phyloP scores from a whole-genome alignment of 2,329 filamentous ascomycete species.

The Colletotrichum kahawae region DNA sequence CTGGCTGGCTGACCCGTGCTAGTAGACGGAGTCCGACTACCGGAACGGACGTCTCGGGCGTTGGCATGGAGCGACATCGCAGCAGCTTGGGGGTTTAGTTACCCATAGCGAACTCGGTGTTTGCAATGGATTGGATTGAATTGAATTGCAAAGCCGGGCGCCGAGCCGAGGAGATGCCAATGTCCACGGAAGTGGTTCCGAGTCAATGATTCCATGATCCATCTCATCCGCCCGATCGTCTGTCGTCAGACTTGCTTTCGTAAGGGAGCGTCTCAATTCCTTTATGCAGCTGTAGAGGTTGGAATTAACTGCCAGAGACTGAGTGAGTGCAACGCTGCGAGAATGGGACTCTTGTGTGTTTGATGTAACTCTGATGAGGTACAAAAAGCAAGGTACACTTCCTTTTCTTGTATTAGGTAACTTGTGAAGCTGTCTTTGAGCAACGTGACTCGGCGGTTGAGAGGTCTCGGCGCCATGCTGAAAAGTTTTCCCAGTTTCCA shows the following conservation, averaged over 20 bases:
- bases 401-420: slow-evolving; percentile 5
- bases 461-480: slow-evolving; percentile 6
- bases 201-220: background rate
- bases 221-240: background rate
- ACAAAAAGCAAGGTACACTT: background rate
- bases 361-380: background rate
- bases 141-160: background rate
- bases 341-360: background rate
- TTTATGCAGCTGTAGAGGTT: background rate
- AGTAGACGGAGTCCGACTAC: background rate
- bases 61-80: background rate
- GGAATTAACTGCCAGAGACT: background rate
- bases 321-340: background rate
- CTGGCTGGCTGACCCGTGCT: background rate
- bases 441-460: slow-evolving; percentile 1
- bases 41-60: slow-evolving; percentile 11
- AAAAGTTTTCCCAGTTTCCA: slow-evolving; percentile 21
- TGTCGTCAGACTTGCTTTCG: background rate
- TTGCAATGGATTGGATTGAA: background rate
- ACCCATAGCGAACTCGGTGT: background rate
- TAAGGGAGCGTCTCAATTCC: background rate
- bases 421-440: background rate
- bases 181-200: background rate
- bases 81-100: background rate
- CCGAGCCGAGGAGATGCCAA: background rate